phyloP scores from a whole-genome alignment of 164 flowering plant species.

The Umbellularia californica region DNA sequence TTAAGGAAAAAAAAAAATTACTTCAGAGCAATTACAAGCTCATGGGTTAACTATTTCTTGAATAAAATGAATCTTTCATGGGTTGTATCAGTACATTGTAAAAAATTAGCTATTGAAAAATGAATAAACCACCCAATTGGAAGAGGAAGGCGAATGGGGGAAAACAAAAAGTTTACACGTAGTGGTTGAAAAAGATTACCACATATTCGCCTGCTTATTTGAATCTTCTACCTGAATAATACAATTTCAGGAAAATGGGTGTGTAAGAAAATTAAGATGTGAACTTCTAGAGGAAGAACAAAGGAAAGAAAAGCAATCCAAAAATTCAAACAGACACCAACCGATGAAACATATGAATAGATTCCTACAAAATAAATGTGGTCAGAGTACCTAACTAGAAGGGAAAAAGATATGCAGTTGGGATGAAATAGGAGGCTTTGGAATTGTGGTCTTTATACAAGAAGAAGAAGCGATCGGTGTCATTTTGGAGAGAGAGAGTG shows the following conservation, averaged over 20 bases:
- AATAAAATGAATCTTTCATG: no score
- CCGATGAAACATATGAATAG: not conserved
- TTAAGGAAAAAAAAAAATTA: no score
- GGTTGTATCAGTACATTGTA: no score
- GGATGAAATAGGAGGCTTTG: not conserved
- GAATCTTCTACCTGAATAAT: conserved; percentile 16
- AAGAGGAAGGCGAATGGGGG: not conserved
- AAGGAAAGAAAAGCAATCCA: not conserved
- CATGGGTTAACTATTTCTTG: no score
- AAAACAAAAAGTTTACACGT: not conserved
- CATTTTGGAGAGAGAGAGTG: not conserved
- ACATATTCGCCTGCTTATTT: conserved; percentile 63
- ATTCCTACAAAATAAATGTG: not conserved
- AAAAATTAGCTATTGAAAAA: no score
- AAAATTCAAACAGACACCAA: not conserved
- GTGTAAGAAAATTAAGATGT: no score
- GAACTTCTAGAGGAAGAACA: not conserved
- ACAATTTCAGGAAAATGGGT: not conserved
- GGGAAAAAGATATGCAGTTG: not conserved
- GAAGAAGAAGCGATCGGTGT: not conserved
- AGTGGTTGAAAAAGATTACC: conserved; percentile 29
- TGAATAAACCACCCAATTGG: not conserved
- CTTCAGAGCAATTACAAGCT: no score
- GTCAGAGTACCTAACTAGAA: not conserved
- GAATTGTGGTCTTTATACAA: conserved; percentile 14